A percentile compares a stretch with the other conserved stretches of the same genome.
These are phyloP conservation scores for Peterozyma toletana DNA, from an alignment of 805 yeast species.

Conservation along the genomic window DNA sequence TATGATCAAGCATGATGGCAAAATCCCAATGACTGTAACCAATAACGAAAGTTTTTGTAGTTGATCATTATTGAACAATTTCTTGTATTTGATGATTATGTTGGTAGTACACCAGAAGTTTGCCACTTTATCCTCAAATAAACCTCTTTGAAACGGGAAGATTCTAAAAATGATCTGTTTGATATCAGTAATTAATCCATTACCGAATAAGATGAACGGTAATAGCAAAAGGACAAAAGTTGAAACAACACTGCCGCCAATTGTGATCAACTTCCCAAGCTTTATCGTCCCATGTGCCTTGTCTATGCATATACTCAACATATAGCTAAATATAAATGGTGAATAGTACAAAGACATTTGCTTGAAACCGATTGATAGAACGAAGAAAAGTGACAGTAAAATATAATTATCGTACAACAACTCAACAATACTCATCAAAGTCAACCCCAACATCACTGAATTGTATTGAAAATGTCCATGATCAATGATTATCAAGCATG, in stretches of 20 bases:
- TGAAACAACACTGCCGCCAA: slow-evolving; percentile 56
- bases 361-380: slow-evolving; percentile 74
- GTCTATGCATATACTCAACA: slow-evolving; percentile 47
- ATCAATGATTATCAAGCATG: slow-evolving; percentile 76
- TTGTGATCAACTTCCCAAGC: slow-evolving; percentile 47
- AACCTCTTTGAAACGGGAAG: slow-evolving; percentile 89
- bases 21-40: slow-evolving; percentile 43
- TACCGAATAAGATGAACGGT: slow-evolving; percentile 53
- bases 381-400: slow-evolving; percentile 70
- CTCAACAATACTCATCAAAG: slow-evolving; percentile 60
- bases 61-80: slow-evolving; percentile 43
- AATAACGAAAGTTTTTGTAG: slow-evolving; percentile 52
- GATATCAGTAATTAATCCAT: slow-evolving; percentile 34
- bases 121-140: slow-evolving; percentile 96
- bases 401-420: slow-evolving; percentile 57
- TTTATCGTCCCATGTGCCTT: slow-evolving; percentile 29
- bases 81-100: slow-evolving; percentile 62
- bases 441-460: slow-evolving; percentile 86
- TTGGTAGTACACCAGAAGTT: slow-evolving; percentile 97
- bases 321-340: slow-evolving; percentile 77
- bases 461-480: slow-evolving; percentile 98
- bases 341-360: slow-evolving; percentile 95
- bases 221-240: slow-evolving; percentile 44
- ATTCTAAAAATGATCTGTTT: slow-evolving; percentile 58
- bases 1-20: slow-evolving; percentile 48